A percentile compares a stretch with the other conserved stretches of the same genome.
Conservation (phyloP, 257 asterid species). For the Handroanthus guayacan region DNA sequence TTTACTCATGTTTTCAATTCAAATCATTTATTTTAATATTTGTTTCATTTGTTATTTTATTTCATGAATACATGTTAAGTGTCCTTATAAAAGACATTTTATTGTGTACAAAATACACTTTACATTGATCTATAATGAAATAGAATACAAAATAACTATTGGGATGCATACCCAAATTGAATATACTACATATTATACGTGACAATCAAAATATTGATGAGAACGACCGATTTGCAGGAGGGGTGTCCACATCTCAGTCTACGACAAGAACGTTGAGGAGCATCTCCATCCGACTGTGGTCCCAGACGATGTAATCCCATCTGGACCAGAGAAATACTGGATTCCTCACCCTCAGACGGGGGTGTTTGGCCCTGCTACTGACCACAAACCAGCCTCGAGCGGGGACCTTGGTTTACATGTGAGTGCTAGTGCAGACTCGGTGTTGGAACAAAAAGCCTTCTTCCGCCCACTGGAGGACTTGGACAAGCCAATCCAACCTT, state of each 20-base stretch:
- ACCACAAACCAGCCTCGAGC: slow-evolving; percentile 39
- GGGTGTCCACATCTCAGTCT: slow-evolving; percentile 72
- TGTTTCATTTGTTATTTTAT: no score
- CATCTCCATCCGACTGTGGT: slow-evolving; percentile 51
- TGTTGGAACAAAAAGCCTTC: slow-evolving; percentile 83
- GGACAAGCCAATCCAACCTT: slow-evolving; percentile 68
- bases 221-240: slow-evolving; percentile 50
- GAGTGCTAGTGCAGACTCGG: slow-evolving; percentile 46
- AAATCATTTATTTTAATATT: no score
- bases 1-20: neutral
- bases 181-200: no score
- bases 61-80: no score
- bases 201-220: neutral
- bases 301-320: slow-evolving; percentile 64
- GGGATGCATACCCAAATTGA: no score
- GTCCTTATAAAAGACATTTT: no score
- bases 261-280: slow-evolving; percentile 88
- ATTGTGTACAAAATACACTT: no score
- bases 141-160: no score
- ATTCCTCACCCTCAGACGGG: slow-evolving; percentile 87
- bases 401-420: slow-evolving; percentile 38
- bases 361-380: slow-evolving; percentile 76
- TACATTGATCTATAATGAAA: no score
- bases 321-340: slow-evolving; percentile 70
- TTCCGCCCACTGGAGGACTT: slow-evolving; percentile 87